phyloP scores from a whole-genome alignment of 108 stramenopile genomes.

The Cyclotella cryptica region DNA sequence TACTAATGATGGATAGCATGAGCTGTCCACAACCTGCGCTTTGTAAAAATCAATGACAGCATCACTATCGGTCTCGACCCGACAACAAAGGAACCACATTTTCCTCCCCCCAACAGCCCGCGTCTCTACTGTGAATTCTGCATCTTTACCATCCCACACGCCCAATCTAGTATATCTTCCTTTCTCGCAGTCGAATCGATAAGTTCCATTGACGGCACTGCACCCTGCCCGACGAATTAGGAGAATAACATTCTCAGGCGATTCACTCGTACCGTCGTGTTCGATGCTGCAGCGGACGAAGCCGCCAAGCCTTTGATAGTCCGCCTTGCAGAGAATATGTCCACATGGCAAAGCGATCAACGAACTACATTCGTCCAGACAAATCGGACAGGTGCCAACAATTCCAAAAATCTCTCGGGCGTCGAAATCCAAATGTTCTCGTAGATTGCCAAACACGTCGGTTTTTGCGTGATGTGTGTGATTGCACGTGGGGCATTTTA shows the following conservation, averaged over 20 bases:
- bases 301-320: conserved; percentile 39
- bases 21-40: conserved; percentile 32
- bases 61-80: conserved; percentile 7
- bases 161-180: conserved; percentile 25
- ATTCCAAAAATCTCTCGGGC: conserved; percentile 38
- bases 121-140: conserved; percentile 29
- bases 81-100: conserved; percentile 39
- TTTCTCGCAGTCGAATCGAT: conserved; percentile 15
- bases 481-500: conserved; percentile 44
- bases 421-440: conserved; percentile 28
- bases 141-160: conserved; percentile 30
- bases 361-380: conserved; percentile 21
- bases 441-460: conserved; percentile 43
- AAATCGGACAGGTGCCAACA: conserved; percentile 37
- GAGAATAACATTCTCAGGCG: conserved; percentile 19
- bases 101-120: conserved; percentile 31
- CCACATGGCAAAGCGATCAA: conserved; percentile 40
- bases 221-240: conserved; percentile 25
- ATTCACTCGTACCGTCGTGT: not conserved
- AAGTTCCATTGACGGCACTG: conserved; percentile 35
- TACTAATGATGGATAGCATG: conserved; percentile 17
- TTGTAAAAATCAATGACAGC: conserved; percentile 40
- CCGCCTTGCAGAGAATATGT: conserved; percentile 40
- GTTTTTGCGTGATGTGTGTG: conserved; percentile 32
- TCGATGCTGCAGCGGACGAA: conserved; percentile 16